Percentiles rank a stretch among this genome's conserved stretches.
These are phyloP conservation scores for Singerocomus inundabilis DNA, from an alignment of 1,284 basidiomycete species.

Conservation along the genomic window DNA sequence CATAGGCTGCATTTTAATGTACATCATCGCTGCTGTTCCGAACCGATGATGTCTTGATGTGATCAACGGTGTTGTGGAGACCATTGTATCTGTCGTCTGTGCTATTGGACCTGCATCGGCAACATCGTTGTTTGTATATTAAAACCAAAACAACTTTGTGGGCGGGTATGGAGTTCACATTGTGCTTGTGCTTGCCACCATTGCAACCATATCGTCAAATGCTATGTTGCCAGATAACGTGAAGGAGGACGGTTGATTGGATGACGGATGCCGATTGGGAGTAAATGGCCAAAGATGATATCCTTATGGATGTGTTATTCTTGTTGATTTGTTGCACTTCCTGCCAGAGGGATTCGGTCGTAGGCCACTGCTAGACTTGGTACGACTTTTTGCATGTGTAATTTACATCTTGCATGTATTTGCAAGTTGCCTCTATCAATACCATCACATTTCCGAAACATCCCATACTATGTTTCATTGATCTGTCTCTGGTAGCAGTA, in stretches of 20 bases:
- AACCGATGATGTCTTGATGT: conserved; percentile 42
- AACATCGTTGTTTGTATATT: conserved; percentile 41
- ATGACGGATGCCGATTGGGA: neutral
- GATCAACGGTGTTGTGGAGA: conserved; percentile 54
- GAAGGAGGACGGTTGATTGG: conserved; percentile 17
- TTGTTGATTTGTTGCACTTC: conserved; percentile 15
- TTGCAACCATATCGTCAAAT: conserved; percentile 23
- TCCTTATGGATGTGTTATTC: conserved; percentile 13
- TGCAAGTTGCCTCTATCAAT: conserved; percentile 18
- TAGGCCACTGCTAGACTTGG: neutral
- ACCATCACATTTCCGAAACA: conserved; percentile 17
- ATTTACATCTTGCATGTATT: conserved; percentile 27
- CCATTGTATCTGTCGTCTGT: conserved; percentile 45
- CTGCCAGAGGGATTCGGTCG: conserved; percentile 1
- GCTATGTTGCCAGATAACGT: conserved; percentile 28
- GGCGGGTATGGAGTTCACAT: conserved; percentile 39
- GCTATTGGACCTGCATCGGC: conserved; percentile 45
- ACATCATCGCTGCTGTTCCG: conserved; percentile 33
- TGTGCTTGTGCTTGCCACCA: conserved; percentile 19
- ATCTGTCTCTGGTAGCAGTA: neutral
- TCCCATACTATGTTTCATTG: neutral
- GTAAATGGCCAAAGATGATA: neutral
- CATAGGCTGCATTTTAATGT: conserved; percentile 28
- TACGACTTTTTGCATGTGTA: conserved; percentile 16
- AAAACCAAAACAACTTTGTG: conserved; percentile 33